phyloP scores from a whole-genome alignment of 1,284 basidiomycete genomes.

The Acaromyces ingoldii region DNA sequence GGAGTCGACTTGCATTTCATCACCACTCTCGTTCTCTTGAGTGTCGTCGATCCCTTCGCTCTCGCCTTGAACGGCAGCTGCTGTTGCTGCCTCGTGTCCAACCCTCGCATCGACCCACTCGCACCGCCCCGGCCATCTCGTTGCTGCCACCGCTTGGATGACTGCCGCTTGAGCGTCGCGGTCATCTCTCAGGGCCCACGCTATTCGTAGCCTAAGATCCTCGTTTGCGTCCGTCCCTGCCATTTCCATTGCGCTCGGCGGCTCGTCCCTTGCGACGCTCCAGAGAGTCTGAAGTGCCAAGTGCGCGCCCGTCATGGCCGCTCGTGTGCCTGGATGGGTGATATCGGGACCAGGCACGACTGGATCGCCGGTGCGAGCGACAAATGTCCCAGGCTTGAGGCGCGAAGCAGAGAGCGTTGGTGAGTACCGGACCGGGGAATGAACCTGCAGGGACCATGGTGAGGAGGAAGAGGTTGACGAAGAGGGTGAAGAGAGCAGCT shows the following conservation, averaged over 20 bases:
- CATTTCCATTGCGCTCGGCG: constrained; percentile 5
- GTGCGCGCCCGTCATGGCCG: constrained; percentile 31
- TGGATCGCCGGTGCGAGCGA: constrained; percentile 26
- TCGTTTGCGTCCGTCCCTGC: constrained; percentile 22
- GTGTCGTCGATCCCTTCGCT: background rate
- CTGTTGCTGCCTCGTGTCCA: background rate
- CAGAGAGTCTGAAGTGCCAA: constrained; percentile 45
- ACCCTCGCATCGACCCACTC: constrained; percentile 61
- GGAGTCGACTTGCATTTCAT: background rate
- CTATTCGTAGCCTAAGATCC: constrained; percentile 35
- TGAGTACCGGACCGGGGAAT: background rate
- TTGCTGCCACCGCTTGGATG: constrained; percentile 13
- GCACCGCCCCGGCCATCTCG: constrained; percentile 74
- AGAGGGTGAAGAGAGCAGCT: constrained; percentile 10
- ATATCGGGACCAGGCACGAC: constrained; percentile 16
- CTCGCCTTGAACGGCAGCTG: background rate
- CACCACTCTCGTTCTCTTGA: background rate
- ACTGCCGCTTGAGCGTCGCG: constrained; percentile 18
- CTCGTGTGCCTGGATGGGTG: constrained; percentile 26
- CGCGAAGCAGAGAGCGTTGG: background rate
- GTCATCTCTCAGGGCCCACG: constrained; percentile 32
- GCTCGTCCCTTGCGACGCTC: constrained; percentile 40
- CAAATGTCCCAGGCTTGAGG: constrained; percentile 14
- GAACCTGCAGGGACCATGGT: background rate
- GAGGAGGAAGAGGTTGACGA: background rate